Evolutionary conservation across 192 early-diverging fungal species (phyloP).

Genomic region (Jimgerdemannia flammicorona): DNA sequence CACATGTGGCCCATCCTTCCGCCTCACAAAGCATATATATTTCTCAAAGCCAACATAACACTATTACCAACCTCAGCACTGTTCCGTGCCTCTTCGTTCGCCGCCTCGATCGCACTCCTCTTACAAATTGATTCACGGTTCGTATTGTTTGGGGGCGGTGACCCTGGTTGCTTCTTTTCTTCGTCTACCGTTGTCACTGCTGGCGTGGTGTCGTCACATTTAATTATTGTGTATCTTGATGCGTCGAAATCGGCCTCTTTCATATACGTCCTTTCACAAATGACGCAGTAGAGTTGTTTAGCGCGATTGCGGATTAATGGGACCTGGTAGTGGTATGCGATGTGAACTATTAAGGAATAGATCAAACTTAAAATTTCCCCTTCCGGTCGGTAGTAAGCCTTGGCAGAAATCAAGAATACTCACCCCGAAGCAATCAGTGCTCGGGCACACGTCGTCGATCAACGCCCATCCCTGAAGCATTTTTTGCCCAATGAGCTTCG

Average conservation of each 20-base stretch:
- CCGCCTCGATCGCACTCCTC: no score
- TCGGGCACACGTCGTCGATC: conserved; percentile 54
- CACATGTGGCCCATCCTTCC: no score
- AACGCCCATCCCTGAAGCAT: conserved; percentile 55
- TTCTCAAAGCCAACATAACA: no score
- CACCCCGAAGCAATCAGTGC: conserved; percentile 42
- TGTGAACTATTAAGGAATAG: neutral
- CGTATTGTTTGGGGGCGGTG: no score
- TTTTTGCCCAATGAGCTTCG: conserved; percentile 50
- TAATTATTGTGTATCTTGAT: neutral
- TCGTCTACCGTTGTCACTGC: neutral
- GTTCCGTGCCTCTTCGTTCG: no score
- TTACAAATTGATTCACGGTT: no score
- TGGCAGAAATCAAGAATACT: conserved; percentile 5
- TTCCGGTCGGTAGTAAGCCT: no score
- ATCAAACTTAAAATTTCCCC: neutral
- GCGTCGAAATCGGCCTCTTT: neutral
- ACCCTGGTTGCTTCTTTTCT: no score
- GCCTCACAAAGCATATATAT: no score
- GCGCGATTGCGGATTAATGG: conserved; percentile 26
- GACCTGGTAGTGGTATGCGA: conserved; percentile 1
- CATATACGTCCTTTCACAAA: conserved; percentile 18
- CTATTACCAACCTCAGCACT: no score
- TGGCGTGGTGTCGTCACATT: neutral
- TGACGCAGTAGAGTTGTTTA: conserved; percentile 28